Conservation (phyloP, 1,284 basidiomycete genomes). For the Clitocybe nebularis region DNA sequence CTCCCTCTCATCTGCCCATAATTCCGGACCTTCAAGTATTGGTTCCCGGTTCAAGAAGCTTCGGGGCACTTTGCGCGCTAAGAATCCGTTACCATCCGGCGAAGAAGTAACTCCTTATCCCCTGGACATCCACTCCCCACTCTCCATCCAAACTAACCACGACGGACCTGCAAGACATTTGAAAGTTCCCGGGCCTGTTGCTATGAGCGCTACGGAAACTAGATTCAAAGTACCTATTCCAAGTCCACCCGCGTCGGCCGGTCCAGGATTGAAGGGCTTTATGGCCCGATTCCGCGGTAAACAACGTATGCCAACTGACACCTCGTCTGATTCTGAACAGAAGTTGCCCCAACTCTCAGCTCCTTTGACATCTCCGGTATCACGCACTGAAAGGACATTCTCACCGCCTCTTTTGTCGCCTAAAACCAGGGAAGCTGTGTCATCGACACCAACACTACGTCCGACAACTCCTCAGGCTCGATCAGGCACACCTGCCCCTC, state of each 20-base stretch:
- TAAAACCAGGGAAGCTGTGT: slow-evolving; percentile 11
- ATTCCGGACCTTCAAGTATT: slow-evolving; percentile 42
- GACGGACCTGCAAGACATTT: slow-evolving; percentile 40
- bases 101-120: slow-evolving; percentile 51
- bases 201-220: slow-evolving; percentile 47
- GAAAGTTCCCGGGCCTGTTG: slow-evolving; percentile 29
- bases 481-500: slow-evolving; percentile 11
- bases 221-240: slow-evolving; percentile 48
- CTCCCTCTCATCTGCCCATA: slow-evolving; percentile 30
- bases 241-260: slow-evolving; percentile 63
- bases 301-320: slow-evolving; percentile 40
- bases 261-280: slow-evolving; percentile 71
- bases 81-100: slow-evolving; percentile 41
- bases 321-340: slow-evolving; percentile 21
- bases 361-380: slow-evolving; percentile 13
- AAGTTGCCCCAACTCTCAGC: slow-evolving; percentile 20
- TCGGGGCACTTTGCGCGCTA: slow-evolving; percentile 65
- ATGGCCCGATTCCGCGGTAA: slow-evolving; percentile 74
- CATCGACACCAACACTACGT: slow-evolving; percentile 19
- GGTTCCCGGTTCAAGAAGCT: slow-evolving; percentile 69
- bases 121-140: slow-evolving; percentile 34
- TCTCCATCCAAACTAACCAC: slow-evolving; percentile 30
- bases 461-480: slow-evolving; percentile 17
- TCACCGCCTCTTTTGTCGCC: slow-evolving; percentile 12
- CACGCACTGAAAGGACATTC: slow-evolving; percentile 15